Evolutionary conservation across 257 asterid genomes (phyloP).

Genomic region (Linaria vulgaris): DNA sequence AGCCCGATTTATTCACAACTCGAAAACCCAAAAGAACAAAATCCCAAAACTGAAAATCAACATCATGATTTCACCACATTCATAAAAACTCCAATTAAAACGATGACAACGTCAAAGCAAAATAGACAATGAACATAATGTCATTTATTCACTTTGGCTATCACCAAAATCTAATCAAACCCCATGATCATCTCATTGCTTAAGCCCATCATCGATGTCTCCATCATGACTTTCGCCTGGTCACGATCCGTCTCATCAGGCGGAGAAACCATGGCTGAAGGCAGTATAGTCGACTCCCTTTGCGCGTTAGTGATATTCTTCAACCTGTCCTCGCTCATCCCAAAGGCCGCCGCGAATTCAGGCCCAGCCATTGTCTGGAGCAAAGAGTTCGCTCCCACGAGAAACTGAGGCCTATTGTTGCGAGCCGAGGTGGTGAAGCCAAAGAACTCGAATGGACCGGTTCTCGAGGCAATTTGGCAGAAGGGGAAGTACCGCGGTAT

Average conservation of each 20-base stretch:
- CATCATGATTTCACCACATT: neutral
- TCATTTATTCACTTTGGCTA: neutral
- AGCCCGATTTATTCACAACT: conserved; percentile 23
- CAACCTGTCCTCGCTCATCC: conserved; percentile 52
- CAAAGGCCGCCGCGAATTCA: conserved; percentile 70
- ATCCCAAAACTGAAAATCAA: neutral
- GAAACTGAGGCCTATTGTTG: conserved; percentile 74
- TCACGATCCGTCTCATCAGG: conserved; percentile 27
- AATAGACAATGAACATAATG: too few species aligned
- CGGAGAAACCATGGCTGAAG: conserved; percentile 49
- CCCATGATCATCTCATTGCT: conserved; percentile 42
- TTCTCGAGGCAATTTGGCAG: conserved; percentile 84
- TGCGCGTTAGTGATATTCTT: conserved; percentile 46
- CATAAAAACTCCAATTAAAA: neutral
- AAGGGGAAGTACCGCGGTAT: conserved; percentile 79
- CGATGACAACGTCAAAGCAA: conserved; percentile 2
- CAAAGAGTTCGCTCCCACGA: conserved; percentile 63
- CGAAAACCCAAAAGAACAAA: neutral
- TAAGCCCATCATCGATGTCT: conserved; percentile 34
- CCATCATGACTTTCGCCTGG: conserved; percentile 31
- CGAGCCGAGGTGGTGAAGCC: conserved; percentile 77
- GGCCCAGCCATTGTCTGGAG: conserved; percentile 57
- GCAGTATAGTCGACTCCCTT: conserved; percentile 49
- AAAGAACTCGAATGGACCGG: conserved; percentile 80
- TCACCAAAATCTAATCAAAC: conserved; percentile 32